A percentile compares a stretch with the other conserved stretches of the same genome.
These are phyloP conservation scores for Eucalyptus urophylla DNA, from an alignment of 345 rosid genomes.

Conservation along the genomic window DNA sequence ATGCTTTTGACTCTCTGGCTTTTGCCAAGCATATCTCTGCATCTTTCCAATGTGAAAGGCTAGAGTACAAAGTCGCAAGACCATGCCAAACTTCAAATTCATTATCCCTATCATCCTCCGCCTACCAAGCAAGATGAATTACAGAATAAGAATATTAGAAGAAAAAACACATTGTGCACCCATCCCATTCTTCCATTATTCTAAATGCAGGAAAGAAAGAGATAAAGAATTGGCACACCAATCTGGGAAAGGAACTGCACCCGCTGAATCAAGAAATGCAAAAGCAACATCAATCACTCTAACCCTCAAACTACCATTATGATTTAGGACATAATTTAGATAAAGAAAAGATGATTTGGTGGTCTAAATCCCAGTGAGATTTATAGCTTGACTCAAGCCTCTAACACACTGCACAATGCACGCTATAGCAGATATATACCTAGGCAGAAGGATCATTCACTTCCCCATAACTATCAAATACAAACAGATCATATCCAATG, in stretches of 20 bases:
- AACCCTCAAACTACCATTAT: neutral
- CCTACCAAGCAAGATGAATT: slow-evolving; percentile 13
- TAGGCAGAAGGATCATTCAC: neutral
- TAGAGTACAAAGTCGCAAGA: slow-evolving; percentile 69
- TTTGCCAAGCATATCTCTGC: slow-evolving; percentile 71
- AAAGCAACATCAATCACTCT: neutral
- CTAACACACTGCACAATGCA: neutral
- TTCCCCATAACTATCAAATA: neutral
- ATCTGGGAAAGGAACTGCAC: neutral
- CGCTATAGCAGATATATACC: neutral
- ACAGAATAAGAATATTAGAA: neutral
- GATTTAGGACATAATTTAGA: neutral
- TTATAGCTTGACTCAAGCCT: neutral
- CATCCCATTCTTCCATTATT: neutral
- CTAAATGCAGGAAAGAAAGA: neutral
- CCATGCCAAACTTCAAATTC: slow-evolving; percentile 97
- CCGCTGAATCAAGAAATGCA: neutral
- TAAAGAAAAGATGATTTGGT: neutral
- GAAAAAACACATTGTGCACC: neutral
- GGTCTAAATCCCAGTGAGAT: neutral
- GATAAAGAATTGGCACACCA: neutral
- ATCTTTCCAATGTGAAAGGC: slow-evolving; percentile 89
- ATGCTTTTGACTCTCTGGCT: slow-evolving; percentile 65
- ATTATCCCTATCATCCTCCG: slow-evolving; percentile 47
- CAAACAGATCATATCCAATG: neutral